A percentile compares a stretch with the other conserved stretches of the same genome.
Evolutionary conservation across 352 stramenopile genomes (phyloP).

Genomic region (Globisporangium nagaii): DNA sequence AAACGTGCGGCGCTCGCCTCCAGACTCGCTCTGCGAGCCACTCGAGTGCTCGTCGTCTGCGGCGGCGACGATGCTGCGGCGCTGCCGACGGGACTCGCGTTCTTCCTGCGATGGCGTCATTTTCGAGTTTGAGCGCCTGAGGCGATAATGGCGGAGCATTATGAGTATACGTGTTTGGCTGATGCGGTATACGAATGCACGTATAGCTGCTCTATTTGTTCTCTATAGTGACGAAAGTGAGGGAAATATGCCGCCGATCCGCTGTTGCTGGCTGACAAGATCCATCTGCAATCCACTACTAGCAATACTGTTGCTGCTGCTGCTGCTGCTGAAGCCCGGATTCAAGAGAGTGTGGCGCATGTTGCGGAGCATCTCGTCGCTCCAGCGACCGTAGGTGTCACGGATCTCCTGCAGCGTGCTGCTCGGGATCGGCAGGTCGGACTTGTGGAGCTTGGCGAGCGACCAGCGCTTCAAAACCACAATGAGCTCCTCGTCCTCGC

Average conservation of each 20-base stretch:
- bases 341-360: constrained; percentile 13
- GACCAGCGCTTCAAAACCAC: constrained; percentile 29
- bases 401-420: constrained; percentile 27
- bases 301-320: neutral
- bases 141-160: too few species aligned
- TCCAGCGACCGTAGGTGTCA: constrained; percentile 37
- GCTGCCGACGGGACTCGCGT: too few species aligned
- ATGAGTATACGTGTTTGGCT: too few species aligned
- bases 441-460: constrained; percentile 19
- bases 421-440: constrained; percentile 15
- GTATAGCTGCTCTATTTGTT: too few species aligned
- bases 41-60: neutral
- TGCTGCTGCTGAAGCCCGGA: neutral
- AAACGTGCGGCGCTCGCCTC: neutral
- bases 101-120: too few species aligned
- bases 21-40: constrained; percentile 5
- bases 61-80: neutral
- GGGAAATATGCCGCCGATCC: too few species aligned
- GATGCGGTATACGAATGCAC: too few species aligned
- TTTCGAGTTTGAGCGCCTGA: too few species aligned
- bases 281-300: too few species aligned
- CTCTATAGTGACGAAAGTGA: too few species aligned
- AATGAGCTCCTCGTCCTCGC: constrained; percentile 14
- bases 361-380: constrained; percentile 41
- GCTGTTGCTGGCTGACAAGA: too few species aligned